Evolutionary conservation across 2,329 filamentous ascomycete species (phyloP), one percentile per base, ranked within the genome.

Genomic region (Paraphaeosphaeria minitans): DNA sequence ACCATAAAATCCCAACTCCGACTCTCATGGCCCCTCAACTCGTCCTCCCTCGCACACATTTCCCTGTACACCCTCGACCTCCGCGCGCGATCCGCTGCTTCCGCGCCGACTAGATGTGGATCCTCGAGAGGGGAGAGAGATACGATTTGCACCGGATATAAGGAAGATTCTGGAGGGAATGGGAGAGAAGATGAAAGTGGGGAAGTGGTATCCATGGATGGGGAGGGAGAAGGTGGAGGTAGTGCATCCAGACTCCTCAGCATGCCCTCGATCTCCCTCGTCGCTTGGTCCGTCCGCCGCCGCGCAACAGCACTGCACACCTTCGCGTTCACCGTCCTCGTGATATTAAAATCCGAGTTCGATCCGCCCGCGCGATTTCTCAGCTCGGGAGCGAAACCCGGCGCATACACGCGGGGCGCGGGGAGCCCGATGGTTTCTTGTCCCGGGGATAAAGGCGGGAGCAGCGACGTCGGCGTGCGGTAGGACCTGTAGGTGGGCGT

Each of bases 71-170:
- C 73, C 60, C 88, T 80, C 68, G 85, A 84, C n/a, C 77, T 75
- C 45, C 85, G 80, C 8, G 87, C 86, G 61, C 81, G 75, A 10
- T 80, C 79, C 2, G 88, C 88, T 3, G 87, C 88, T 52, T 82
- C 82, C 75, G 89, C 87, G 35, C 88, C 88, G 1, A 90, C 88
- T 10, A 90, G 78, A 57, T 87, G 83, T 0, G 87, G 88, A 64
- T 90, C 88, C 74, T 91, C 88, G 19, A 88, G 79, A 2, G 86
- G 87, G 7, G 82, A 79, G 41, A 79, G 45, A 37, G 75, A 74
- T 22, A 63, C 61, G 19, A 61, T 53, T 33, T 53, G 52, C 8
- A 68, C 64, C 2, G 66, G 66, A 33, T 69, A 69, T 2, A 60
- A 16, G 33, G 47, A 60, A 29, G 62, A 24, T 42, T 55, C 57